Base-by-base conservation (phyloP, 345 rosid species). In the Bruguiera gymnorhiza region DNA sequence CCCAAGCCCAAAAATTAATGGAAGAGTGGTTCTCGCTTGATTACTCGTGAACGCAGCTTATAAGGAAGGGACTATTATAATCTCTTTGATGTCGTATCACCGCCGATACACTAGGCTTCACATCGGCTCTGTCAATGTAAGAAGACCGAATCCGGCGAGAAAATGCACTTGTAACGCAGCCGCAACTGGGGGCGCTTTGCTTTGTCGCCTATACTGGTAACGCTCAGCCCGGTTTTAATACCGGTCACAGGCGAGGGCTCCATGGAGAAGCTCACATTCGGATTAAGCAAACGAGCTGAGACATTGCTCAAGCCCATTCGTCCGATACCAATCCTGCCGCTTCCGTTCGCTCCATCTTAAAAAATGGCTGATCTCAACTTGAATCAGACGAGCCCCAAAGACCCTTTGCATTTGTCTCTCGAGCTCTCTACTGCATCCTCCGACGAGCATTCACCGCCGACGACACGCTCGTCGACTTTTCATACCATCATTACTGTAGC, bases 311-410 rank as follows among this genome's bases (percentile, higher is more conserved):
- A 86, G 66, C 78, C 71, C 18, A 58, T 79, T 68, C 86, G 86
- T 56, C 93, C 87, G 6, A 46, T 79, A 56, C 88, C 97, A 30
- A 58, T 82, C 18, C 65, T 79, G 69, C 89, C 90, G 13, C 70
- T 78, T 67, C 89, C 90, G 9, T 67, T 79, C 62, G 84, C 90
- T 54, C 89, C 93, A 29, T 85, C 96, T 23, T 75, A 87, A 31
- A 89, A 81, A 68, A 75, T 93, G 89, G 93, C 92, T 64, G 86
- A 77, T 63, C 82, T 89, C 30, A 86, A 89, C 66, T 67, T 90
- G 64, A 82, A 73, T 75, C 63, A 75, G 70, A 77, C 66, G 50
- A 34, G 60, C 68, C 68, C 76, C 19, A 43, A 67, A 27, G 79
- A 78, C 26, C 69, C 83, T 0, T 70, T 75, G 68, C 87, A 87